These are phyloP conservation scores for Cenchrus purpureus DNA, from an alignment of 176 grass and related monocot genomes.

Conservation along the genomic window DNA sequence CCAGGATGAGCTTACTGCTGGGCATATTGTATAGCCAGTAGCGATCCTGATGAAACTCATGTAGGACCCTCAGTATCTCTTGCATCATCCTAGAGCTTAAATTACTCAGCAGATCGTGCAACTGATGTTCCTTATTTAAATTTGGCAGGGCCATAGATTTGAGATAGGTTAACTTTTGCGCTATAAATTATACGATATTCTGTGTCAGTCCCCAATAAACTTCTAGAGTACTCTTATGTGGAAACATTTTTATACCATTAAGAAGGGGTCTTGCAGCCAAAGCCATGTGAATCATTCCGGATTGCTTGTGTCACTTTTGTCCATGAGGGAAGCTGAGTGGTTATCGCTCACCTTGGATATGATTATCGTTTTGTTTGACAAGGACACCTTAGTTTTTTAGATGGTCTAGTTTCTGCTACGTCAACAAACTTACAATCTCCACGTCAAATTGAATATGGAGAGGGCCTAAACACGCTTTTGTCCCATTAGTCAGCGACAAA, in stretches of 20 bases:
- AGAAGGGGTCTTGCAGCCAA: conserved; percentile 12
- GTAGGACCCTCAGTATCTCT: conserved; percentile 18
- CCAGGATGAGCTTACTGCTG: not conserved
- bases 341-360: conserved; percentile 3
- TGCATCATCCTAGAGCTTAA: conserved; percentile 32
- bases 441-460: conserved; percentile 34
- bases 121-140: conserved; percentile 12
- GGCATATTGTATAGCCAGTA: conserved; percentile 20
- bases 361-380: conserved; percentile 44
- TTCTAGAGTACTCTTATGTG: conserved; percentile 19
- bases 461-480: conserved; percentile 40
- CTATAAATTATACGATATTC: conserved; percentile 14
- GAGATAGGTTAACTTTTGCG: conserved; percentile 15
- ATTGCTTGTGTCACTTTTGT: conserved; percentile 40
- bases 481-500: conserved; percentile 32
- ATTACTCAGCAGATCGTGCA: conserved; percentile 32
- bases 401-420: conserved; percentile 37
- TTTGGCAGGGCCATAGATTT: not conserved
- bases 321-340: conserved; percentile 13
- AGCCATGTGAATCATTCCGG: conserved; percentile 34
- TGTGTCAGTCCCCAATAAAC: conserved; percentile 13
- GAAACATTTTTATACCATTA: conserved; percentile 24
- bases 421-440: conserved; percentile 41
- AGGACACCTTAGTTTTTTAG: conserved; percentile 38
- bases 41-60: conserved; percentile 19